Base-by-base conservation (phyloP, 2,329 filamentous ascomycete genomes). In the Aphanoascus verrucosus region DNA sequence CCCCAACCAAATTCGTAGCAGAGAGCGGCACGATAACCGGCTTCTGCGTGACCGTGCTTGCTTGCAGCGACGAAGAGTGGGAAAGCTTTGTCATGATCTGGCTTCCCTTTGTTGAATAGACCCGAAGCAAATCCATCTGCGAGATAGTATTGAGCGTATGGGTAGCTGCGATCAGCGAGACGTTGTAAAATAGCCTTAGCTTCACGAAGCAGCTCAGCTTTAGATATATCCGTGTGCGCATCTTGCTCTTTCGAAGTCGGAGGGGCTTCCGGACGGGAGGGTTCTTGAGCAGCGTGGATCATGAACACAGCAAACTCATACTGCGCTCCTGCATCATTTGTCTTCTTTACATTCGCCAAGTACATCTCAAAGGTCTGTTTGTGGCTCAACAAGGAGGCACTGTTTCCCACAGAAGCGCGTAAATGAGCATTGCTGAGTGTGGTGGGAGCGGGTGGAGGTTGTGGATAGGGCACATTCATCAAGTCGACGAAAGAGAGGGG, bases 1-100 rank as follows among this genome's bases (percentile, higher is more conserved):
- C 93, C 93, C 93, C 93, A 98, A 57, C 90, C 93, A 69, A 96
- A 97, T 69, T 98, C 93, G 72, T 97, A 97, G 73, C 90, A 96
- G 53, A 98, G 77, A 14, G 86, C 93, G 50, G 91, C 85, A 53
- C 93, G 86, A 70, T 96, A 98, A 35, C 85, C 90, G 54, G 93
- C 93, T 73, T 98, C 93, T 46, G 93, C 89, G 68, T 98, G 93
- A 32, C 93, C 93, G 71, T 96, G 93, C 72, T 97, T 98, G 63
- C 88, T 91, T 7, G 93, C 93, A 14, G 93, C 81, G 37, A 95
- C 79, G 66, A 98, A 98, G 31, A 97, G 81, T 7, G 88, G 86
- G 65, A 97, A 97, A 0, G 93, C 90, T 40, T 86, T 84, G 65
- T 90, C 88, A 66, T 94, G 85, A 66, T 98, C 93, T 63, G 88